Base-by-base conservation (phyloP, 2,329 filamentous ascomycete genomes). In the Pseudohalonectria lignicola region DNA sequence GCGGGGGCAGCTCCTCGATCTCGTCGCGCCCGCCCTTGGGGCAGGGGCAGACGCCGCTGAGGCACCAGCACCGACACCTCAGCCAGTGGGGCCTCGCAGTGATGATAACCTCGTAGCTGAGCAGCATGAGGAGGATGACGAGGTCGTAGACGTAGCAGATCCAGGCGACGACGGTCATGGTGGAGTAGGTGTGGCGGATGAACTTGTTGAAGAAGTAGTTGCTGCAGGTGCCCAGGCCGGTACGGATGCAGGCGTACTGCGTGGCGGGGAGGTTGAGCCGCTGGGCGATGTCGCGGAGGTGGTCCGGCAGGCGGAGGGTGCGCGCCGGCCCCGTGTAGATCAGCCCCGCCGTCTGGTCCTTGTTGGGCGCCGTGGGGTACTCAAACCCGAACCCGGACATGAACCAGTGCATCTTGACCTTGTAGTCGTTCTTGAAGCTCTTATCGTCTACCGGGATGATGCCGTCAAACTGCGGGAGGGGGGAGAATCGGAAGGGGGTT, bases 71-170 rank as follows among this genome's bases (percentile, higher is more conserved):
- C 20, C 31, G 36, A 30, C 36, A 38, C 15, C 30, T 16, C 36
- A 38, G 31, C 19, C 29, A 25, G 20, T 16, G n/a, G 29, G 32
- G 32, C 19, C 21, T 31, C 20, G 16, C 32, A 11, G 29, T 28
- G 36, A 38, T 23, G 20, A 38, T n/a, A n/a, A 33, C 13, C 19
- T 38, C 36, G 21, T 38, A 32, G 36, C 26, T 21, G 13, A 38
- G 30, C 15, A 31, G 15, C 29, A 38, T 7, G 29, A 33, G 7
- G 29, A 38, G 31, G 9, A 66, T 60, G 33, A 70, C 58, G 41
- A 71, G 67, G 12, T 65, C 66, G 15, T 65, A 62, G 20, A 69
- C 48, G 7, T 62, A 58, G 31, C 66, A 62, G 18, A 68, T 49
- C 5, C 64, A 68, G 37, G 63, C 62, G 39, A 69, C 63, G 36